Evolutionary conservation across 1,284 basidiomycete species (phyloP).

Genomic region (Flammula alnicola): DNA sequence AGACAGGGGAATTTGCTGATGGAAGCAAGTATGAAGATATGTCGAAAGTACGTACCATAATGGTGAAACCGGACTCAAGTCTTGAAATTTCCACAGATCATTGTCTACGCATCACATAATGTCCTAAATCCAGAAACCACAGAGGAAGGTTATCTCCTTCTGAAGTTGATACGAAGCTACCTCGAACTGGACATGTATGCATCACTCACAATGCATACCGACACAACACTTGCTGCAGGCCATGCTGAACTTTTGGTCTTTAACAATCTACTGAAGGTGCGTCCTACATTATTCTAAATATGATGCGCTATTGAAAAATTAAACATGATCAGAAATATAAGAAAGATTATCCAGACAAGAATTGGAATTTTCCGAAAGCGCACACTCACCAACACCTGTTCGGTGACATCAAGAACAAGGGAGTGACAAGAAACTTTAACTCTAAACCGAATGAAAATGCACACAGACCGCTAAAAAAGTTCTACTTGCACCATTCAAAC

Average conservation of each 20-base stretch:
- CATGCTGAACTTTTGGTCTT: too few relatives aligned
- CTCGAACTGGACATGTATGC: slow-evolving; percentile 20
- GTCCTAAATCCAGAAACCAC: slow-evolving; percentile 1
- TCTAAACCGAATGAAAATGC: slow-evolving; percentile 39
- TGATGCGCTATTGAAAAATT: too few relatives aligned
- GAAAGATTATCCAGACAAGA: slow-evolving; percentile 21
- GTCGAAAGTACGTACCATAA: slow-evolving; percentile 25
- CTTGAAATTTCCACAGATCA: slow-evolving; percentile 4
- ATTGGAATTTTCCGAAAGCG: slow-evolving; percentile 42
- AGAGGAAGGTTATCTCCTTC: slow-evolving; percentile 9
- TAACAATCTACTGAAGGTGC: too few relatives aligned
- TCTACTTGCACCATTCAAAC: slow-evolving; percentile 35
- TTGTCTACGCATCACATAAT: slow-evolving; percentile 1
- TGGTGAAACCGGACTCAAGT: not conserved
- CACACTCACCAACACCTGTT: slow-evolving; percentile 37
- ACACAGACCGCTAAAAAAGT: slow-evolving; percentile 33
- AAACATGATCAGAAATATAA: slow-evolving; percentile 2
- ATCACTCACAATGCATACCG: slow-evolving; percentile 16
- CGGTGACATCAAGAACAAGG: slow-evolving; percentile 39
- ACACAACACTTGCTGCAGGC: slow-evolving; percentile 12
- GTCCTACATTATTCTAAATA: too few relatives aligned
- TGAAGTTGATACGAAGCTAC: slow-evolving; percentile 18
- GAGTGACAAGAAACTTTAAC: slow-evolving; percentile 34
- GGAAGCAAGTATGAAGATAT: slow-evolving; percentile 31
- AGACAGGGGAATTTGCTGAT: slow-evolving; percentile 28